Conservation (phyloP, 2,329 filamentous ascomycete genomes). For the Diaporthe sp. region DNA sequence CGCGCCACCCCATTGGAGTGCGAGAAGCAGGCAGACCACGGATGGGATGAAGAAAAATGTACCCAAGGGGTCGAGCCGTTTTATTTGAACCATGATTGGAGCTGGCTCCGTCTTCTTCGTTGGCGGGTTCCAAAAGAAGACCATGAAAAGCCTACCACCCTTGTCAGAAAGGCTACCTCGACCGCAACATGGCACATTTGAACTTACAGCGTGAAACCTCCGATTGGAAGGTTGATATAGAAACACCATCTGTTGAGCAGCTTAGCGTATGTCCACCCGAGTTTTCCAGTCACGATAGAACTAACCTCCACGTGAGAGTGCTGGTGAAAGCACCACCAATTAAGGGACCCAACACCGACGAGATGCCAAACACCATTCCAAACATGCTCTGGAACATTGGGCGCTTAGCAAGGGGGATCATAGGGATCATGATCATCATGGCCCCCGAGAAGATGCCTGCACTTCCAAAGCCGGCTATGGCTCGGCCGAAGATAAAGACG, state of each 20-base stretch:
- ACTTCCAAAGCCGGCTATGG: slow-evolving; percentile 65
- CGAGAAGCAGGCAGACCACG: slow-evolving; percentile 69
- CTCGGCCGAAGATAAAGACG: slow-evolving; percentile 66
- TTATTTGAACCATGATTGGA: slow-evolving; percentile 54
- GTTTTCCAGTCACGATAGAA: neutral
- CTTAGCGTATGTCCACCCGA: neutral
- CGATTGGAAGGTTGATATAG: slow-evolving; percentile 68
- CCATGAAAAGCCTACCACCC: slow-evolving; percentile 49
- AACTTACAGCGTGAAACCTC: slow-evolving; percentile 55
- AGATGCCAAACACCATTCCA: slow-evolving; percentile 64
- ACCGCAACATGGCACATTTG: too few species aligned
- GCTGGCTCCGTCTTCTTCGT: slow-evolving; percentile 43
- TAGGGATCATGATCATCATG: slow-evolving; percentile 66
- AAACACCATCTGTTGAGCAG: slow-evolving; percentile 60
- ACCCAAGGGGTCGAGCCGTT: slow-evolving; percentile 67
- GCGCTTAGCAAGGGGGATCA: slow-evolving; percentile 69
- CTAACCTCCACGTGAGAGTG: slow-evolving; percentile 57
- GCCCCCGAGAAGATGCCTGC: slow-evolving; percentile 68
- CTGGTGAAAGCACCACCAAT: slow-evolving; percentile 65
- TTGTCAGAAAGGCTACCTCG: neutral
- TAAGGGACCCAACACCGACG: slow-evolving; percentile 64
- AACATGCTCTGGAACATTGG: slow-evolving; percentile 68
- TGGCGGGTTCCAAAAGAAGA: slow-evolving; percentile 59
- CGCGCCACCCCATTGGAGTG: slow-evolving; percentile 71
- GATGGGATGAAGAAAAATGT: slow-evolving; percentile 69